These are phyloP conservation scores for Debaryomyces hansenii DNA, from an alignment of 805 yeast genomes.

Conservation along the genomic window DNA sequence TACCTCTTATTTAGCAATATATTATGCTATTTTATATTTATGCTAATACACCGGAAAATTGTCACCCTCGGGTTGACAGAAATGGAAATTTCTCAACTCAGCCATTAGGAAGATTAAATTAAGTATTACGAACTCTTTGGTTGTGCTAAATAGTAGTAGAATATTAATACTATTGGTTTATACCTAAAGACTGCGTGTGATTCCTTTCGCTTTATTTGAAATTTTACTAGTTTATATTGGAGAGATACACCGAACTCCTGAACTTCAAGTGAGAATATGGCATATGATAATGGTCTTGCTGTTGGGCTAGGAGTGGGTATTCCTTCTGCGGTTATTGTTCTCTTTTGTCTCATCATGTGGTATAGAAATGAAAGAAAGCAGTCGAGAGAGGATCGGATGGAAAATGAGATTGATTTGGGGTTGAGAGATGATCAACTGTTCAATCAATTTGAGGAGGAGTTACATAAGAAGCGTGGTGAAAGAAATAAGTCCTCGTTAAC, in stretches of 20 bases:
- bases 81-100: neutral
- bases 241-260: neutral
- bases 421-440: conserved; percentile 37
- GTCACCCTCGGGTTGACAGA: neutral
- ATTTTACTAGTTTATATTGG: neutral
- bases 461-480: conserved; percentile 25
- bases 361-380: conserved; percentile 30
- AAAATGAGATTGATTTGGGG: conserved; percentile 32
- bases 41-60: neutral
- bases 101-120: neutral
- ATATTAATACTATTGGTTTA: neutral
- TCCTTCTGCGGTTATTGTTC: conserved; percentile 32
- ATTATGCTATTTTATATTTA: neutral
- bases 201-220: neutral
- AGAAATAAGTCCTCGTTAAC: conserved; percentile 10
- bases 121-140: neutral
- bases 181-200: neutral
- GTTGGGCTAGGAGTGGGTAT: conserved; percentile 45
- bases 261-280: conserved; percentile 10
- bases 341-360: conserved; percentile 25
- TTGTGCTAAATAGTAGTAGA: neutral
- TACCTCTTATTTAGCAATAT: neutral
- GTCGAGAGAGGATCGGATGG: conserved; percentile 28
- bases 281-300: conserved; percentile 24
- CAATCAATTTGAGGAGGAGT: conserved; percentile 35